Base-by-base conservation (phyloP, 2,329 filamentous ascomycete species). In the Pestalotiopsis fici region DNA sequence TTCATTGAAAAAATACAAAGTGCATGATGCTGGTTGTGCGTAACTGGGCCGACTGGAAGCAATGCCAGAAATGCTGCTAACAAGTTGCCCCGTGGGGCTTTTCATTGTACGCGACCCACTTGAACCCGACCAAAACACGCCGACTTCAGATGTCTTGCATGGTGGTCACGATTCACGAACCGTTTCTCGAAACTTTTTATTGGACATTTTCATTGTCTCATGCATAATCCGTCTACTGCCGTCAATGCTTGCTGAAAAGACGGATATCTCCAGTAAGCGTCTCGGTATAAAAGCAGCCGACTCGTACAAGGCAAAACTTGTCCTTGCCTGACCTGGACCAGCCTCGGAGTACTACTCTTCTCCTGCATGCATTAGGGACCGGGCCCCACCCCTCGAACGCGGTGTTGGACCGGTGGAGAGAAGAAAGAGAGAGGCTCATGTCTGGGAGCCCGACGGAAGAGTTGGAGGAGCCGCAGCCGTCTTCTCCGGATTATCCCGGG, bases 381-480 rank as follows among this genome's bases (percentile, higher is more conserved):
- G 28, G 27, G 43, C 43, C 43, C 43, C 43, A 50, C 43, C 43
- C 43, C 18, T 21, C n/a, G n/a, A n/a, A 21, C 28, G n/a, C 25
- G 57, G 31, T 54, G 60, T 28, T 18, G 31, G 31, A 35, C 31
- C n/a, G n/a, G n/a, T 25, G n/a, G n/a, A 27, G 21, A 47, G 37
- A n/a, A 18, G 35, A 27, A 13, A 50, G 31, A 6, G n/a, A n/a
- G n/a, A n/a, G n/a, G 27, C 50, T 65, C 18, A 65, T 65, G 63
- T 54, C 63, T 27, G 63, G 43, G 21, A 65, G 63, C 54, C n/a
- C 27, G 37, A 13, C 13, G 15, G 28, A 35, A 59, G 63, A 65
- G 11, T 37, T 68, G 65, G 65, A 66, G 65, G 67, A 70, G 64
- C 69, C 67, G 65, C 68, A 70, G 64, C 69, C 67, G 65, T 73